Evolutionary conservation across 2,329 filamentous ascomycete genomes (phyloP), one percentile per base, ranked within the genome.

Genomic region (Hypoxylon sp.): DNA sequence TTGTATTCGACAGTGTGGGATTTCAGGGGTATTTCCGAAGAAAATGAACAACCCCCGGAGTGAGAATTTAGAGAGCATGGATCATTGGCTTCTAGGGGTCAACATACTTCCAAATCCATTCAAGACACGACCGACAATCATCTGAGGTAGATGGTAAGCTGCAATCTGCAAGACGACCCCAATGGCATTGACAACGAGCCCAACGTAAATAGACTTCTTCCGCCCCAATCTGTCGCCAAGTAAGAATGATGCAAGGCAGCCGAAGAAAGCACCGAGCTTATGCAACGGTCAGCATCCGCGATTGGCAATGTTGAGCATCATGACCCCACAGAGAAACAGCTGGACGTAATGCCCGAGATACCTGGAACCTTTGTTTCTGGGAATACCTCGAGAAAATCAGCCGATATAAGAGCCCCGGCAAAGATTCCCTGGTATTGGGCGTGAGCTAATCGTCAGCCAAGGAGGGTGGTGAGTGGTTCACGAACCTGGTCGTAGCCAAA

Each of bases 231-330:
- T 70, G 60, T 80, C 78, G 32, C 79, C 79, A 57, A 80, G 64
- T 49, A 73, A 72, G 28, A 78, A 73, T n/a, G 75, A 75, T 10
- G 73, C 69, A 10, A 80, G 65, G 28, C 78, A 76, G 14, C 87
- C 88, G 46, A 89, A 77, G 75, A 89, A 89, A 73, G 87, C 89
- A 7, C 87, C 87, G 32, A 89, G 80, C 68, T 89, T 36, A 74
- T 89, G 68, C 63, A 57, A 56, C 13, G 45, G 65, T 71, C 65
- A 71, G 66, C 68, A 67, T 57, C 49, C 52, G 51, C 36, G 65
- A 63, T 64, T 61, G 50, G 67, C 60, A 52, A 55, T 48, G 45
- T 45, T 46, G 23, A 53, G 23, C 38, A 36, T 56, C 36, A 53
- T 21, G 68, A 67, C 67, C 67, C 61, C 61, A 69, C 69, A 28